Evolutionary conservation across 1,284 basidiomycete genomes (phyloP), one percentile per base, ranked within the genome.

Genomic region (Irpex lacteus): DNA sequence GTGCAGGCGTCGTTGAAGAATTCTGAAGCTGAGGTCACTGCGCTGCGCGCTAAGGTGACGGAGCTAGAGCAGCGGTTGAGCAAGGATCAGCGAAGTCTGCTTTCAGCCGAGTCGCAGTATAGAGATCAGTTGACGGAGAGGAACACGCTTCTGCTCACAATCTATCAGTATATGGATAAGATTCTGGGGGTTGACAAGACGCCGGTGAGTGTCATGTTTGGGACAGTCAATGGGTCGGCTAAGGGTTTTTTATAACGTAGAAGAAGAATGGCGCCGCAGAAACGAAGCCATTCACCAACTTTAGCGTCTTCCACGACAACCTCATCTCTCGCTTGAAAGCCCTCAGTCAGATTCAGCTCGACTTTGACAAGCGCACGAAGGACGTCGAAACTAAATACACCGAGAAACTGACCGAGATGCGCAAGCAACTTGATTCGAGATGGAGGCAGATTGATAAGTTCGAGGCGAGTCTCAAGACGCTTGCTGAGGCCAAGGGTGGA

Each of bases 361-460:
- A 94, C 70, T 97, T 98, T 74, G 95, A 98, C 71, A 92, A 88
- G 73, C 88, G 92, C 19, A 83, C 85, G 65, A 95, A 94, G 74
- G 92, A 95, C 32, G 83, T 89, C 0, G 96, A 98, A 74, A 76
- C 77, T 5, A 82, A 82, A 60, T 92, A 91, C 69, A 72, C 79
- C 6, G 94, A 95, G 50, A 90, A 88, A 77, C 77, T 95, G 61
- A 85, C 79, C 19, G 86, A 92, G 11, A 87, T 99, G 80, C 89
- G 91, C 73, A 91, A 91, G 70, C 94, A 96, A 72, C 85, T 98
- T 50, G 97, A 98, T 67, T 77, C 82, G 55, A 88, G 95, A 65
- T 96, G 95, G 92, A 90, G 89, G 68, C 94, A 97, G 74, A 85
- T 99, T 63, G 97, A 99, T 78, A 92, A 91, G 72, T 96, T 98